Conservation (phyloP, 2,329 filamentous ascomycete genomes). For the Arthrobotrys entomopaga region DNA sequence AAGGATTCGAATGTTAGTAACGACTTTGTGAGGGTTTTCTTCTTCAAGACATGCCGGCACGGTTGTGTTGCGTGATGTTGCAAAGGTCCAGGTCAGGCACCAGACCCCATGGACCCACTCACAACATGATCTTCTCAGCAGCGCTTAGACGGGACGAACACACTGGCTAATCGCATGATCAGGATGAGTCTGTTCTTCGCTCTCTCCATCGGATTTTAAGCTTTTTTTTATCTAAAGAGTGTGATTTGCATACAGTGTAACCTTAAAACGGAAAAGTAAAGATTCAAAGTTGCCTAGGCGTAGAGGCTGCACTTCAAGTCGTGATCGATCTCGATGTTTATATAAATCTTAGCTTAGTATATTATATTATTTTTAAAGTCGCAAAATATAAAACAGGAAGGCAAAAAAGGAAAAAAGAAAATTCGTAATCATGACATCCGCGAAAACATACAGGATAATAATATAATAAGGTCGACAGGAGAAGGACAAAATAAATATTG, state of each 20-base stretch:
- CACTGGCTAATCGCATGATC: slow-evolving; percentile 26
- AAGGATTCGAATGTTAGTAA: background rate
- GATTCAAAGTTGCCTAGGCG: background rate
- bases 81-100: slow-evolving; percentile 20
- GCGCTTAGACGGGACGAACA: slow-evolving; percentile 9
- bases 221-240: background rate
- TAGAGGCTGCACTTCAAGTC: too few species aligned
- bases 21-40: background rate
- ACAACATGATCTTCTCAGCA: slow-evolving; percentile 22
- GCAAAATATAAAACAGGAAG: background rate
- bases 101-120: background rate
- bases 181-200: too few species aligned
- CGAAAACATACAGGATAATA: slow-evolving; percentile 2
- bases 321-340: background rate
- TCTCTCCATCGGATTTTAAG: background rate
- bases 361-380: slow-evolving; percentile 2
- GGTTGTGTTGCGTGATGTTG: slow-evolving; percentile 7
- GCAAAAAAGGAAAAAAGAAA: background rate
- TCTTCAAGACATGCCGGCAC: background rate
- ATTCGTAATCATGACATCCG: background rate
- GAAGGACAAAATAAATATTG: background rate
- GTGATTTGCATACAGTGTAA: too few species aligned
- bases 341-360: background rate
- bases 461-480: too few species aligned
- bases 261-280: too few species aligned